A percentile compares a stretch with the other conserved stretches of the same genome.
These are phyloP conservation scores for Parachlorella kessleri DNA, from an alignment of 139 green algal species.

Conservation along the genomic window DNA sequence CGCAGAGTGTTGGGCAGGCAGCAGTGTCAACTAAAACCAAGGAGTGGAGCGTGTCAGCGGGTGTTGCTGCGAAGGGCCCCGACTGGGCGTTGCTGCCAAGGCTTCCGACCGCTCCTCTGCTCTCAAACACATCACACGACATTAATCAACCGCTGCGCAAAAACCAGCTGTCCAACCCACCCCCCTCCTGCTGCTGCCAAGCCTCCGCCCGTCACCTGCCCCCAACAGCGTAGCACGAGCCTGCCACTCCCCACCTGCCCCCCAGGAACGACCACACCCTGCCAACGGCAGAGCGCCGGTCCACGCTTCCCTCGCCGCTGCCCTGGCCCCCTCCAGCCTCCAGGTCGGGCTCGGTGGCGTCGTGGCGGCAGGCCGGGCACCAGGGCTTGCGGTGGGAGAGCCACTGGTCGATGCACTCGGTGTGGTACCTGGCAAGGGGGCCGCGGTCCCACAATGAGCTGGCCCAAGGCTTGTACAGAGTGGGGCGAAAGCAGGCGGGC, in stretches of 20 bases:
- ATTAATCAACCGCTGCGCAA: too few relatives aligned
- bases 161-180: too few relatives aligned
- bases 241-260: neutral
- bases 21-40: neutral
- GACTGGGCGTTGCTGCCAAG: too few relatives aligned
- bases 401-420: constrained; percentile 53
- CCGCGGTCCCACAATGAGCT: neutral
- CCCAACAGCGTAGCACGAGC: neutral
- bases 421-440: constrained; percentile 18
- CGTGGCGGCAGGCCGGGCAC: neutral
- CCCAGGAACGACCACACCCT: neutral
- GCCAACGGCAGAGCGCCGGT: neutral
- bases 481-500: too few relatives aligned
- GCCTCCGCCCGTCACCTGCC: too few relatives aligned
- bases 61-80: too few relatives aligned
- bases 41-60: too few relatives aligned
- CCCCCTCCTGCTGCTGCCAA: neutral
- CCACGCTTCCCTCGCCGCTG: too few relatives aligned
- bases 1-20: neutral
- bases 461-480: too few relatives aligned
- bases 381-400: neutral
- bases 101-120: too few relatives aligned
- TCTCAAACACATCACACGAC: too few relatives aligned
- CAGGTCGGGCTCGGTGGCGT: neutral
- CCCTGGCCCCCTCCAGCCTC: neutral